Conservation (phyloP, 306 rosid species). For the Crotalaria pallida region DNA sequence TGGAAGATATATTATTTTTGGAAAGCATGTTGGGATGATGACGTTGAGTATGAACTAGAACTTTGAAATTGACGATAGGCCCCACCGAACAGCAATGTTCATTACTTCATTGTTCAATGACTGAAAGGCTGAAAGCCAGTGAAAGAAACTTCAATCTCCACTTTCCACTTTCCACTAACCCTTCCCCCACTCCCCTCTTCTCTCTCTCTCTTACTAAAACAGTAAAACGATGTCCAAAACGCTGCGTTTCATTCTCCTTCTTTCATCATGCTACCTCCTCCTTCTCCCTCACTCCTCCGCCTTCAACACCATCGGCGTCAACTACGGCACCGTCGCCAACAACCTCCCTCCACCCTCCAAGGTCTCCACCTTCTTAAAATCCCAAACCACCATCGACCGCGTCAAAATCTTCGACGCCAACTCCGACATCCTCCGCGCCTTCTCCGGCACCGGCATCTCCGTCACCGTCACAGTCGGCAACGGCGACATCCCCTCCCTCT, state of each 20-base stretch:
- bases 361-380: constrained; percentile 63
- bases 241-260: not conserved
- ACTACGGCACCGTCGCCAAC: constrained; percentile 81
- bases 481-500: constrained; percentile 58
- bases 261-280: constrained; percentile 14
- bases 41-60: too few species aligned
- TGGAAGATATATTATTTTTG: too few species aligned
- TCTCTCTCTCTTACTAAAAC: not conserved
- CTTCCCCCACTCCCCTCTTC: too few species aligned
- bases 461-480: constrained; percentile 58
- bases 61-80: not conserved
- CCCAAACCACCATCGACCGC: constrained; percentile 67
- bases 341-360: constrained; percentile 67
- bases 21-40: too few species aligned
- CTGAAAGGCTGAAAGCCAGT: not conserved
- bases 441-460: constrained; percentile 55
- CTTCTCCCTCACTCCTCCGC: not conserved
- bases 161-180: not conserved
- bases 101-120: too few species aligned
- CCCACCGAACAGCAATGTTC: not conserved
- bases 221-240: constrained; percentile 32
- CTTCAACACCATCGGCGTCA: constrained; percentile 56
- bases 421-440: constrained; percentile 60
- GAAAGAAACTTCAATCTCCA: not conserved
- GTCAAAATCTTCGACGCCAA: constrained; percentile 69